A percentile compares a stretch with the other conserved stretches of the same genome.
These are phyloP conservation scores for Petrea volubilis DNA, from an alignment of 257 asterid genomes.

Conservation along the genomic window DNA sequence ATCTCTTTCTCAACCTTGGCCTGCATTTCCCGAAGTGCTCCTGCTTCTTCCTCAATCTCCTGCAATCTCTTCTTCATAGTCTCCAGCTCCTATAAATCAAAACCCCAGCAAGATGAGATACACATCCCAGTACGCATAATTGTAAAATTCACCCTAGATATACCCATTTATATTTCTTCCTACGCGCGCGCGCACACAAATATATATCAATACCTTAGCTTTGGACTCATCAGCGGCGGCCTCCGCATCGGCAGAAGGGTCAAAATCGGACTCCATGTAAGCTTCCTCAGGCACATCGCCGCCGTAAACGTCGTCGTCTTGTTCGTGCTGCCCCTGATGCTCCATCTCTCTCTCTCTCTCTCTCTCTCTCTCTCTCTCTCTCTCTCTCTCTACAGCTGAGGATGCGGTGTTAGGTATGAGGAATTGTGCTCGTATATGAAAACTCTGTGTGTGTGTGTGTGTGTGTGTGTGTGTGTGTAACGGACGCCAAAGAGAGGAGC, in stretches of 20 bases:
- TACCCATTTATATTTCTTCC: background rate
- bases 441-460: background rate
- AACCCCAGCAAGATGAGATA: constrained; percentile 7
- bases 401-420: constrained; percentile 14
- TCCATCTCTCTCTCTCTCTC: constrained; percentile 32
- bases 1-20: constrained; percentile 79
- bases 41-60: constrained; percentile 87
- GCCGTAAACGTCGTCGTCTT: constrained; percentile 60
- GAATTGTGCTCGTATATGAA: background rate
- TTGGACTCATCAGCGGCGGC: constrained; percentile 37
- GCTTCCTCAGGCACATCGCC: constrained; percentile 63
- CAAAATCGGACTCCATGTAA: constrained; percentile 60
- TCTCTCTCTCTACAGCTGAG: constrained; percentile 24
- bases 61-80: constrained; percentile 67
- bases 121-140: background rate
- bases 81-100: constrained; percentile 67
- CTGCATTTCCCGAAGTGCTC: constrained; percentile 86
- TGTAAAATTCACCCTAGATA: background rate
- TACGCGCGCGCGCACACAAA: background rate
- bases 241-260: constrained; percentile 39
- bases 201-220: constrained; percentile 33
- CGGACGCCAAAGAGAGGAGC: background rate
- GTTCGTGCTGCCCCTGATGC: constrained; percentile 41
- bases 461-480: background rate
- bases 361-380: too few relatives aligned